A percentile compares a stretch with the other conserved stretches of the same genome.
Evolutionary conservation across 2,329 filamentous ascomycete genomes (phyloP).

Genomic region (Talaromyces amestolkiae): DNA sequence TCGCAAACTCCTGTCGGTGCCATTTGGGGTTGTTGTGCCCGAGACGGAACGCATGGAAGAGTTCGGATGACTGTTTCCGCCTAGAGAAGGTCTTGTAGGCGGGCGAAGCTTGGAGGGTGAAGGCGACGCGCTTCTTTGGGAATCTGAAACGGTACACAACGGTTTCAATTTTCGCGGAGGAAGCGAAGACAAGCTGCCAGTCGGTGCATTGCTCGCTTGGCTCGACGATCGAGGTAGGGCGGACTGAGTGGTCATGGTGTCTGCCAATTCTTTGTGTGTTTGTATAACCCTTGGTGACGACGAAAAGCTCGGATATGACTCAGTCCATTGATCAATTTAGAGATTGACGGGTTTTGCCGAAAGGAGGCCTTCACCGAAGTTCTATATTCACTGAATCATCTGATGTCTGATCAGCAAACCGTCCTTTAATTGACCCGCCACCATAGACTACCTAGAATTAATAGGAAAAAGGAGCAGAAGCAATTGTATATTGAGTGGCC

Average conservation of each 20-base stretch:
- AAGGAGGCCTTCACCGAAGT: constrained; percentile 6
- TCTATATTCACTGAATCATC: constrained; percentile 9
- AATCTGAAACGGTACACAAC: constrained; percentile 49
- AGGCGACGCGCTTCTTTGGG: constrained; percentile 43
- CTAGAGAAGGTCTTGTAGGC: constrained; percentile 51
- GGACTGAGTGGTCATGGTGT: constrained; percentile 44
- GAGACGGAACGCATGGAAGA: constrained; percentile 56
- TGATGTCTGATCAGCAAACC: constrained; percentile 2
- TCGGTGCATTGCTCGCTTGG: constrained; percentile 64
- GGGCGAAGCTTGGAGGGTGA: constrained; percentile 57
- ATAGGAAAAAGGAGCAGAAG: not conserved
- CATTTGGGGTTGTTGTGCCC: constrained; percentile 52
- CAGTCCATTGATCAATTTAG: not conserved
- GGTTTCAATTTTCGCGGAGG: constrained; percentile 71
- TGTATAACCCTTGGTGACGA: not conserved
- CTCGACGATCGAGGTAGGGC: constrained; percentile 65
- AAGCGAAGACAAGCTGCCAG: constrained; percentile 69
- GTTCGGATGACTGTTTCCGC: constrained; percentile 48
- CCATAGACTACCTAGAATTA: not conserved
- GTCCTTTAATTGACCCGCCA: not conserved
- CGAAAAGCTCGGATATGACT: not conserved
- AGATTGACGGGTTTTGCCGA: not conserved
- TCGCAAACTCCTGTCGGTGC: constrained; percentile 67
- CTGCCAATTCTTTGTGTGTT: not conserved
- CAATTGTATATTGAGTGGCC: not conserved